These are phyloP conservation scores for Lepidium campestre DNA, from an alignment of 441 rosid species.

Conservation along the genomic window DNA sequence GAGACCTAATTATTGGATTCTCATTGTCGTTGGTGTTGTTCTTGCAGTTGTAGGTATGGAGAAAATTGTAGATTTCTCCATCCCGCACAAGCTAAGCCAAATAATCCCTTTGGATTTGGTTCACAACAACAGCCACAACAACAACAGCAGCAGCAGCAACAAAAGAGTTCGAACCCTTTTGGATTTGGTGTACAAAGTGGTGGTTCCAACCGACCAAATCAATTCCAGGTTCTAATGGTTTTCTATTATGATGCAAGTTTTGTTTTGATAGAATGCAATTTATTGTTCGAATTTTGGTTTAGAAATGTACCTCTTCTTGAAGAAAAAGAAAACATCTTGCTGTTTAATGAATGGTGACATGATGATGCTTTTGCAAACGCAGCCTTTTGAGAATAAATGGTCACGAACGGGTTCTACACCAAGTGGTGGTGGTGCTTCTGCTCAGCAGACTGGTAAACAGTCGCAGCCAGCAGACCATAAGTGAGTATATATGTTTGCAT, in stretches of 20 bases:
- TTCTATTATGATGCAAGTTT: background rate
- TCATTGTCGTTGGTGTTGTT: background rate
- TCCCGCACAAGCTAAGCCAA: conserved; percentile 42
- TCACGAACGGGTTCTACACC: conserved; percentile 44
- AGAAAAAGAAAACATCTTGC: background rate
- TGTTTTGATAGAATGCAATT: background rate
- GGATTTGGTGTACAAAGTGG: conserved; percentile 76
- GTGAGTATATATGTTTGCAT: conserved; percentile 31
- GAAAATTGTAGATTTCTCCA: conserved; percentile 75
- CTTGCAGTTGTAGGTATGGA: conserved; percentile 77
- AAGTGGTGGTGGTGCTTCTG: conserved; percentile 31
- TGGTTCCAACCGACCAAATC: conserved; percentile 37
- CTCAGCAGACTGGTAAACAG: conserved; percentile 47
- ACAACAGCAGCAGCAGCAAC: conserved; percentile 11
- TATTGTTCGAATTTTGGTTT: background rate
- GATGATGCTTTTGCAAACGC: conserved; percentile 19
- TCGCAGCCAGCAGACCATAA: conserved; percentile 53
- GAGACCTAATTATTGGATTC: background rate
- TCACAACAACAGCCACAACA: conserved; percentile 36
- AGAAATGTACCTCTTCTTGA: background rate
- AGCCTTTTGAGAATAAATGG: conserved; percentile 89
- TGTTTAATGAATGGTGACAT: background rate
- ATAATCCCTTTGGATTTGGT: conserved; percentile 52
- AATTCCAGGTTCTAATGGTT: conserved; percentile 52
- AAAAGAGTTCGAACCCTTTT: conserved; percentile 45